A percentile compares a stretch with the other conserved stretches of the same genome.
Evolutionary conservation across 2,329 filamentous ascomycete genomes (phyloP).

Genomic region (Fusarium gaditjirri): DNA sequence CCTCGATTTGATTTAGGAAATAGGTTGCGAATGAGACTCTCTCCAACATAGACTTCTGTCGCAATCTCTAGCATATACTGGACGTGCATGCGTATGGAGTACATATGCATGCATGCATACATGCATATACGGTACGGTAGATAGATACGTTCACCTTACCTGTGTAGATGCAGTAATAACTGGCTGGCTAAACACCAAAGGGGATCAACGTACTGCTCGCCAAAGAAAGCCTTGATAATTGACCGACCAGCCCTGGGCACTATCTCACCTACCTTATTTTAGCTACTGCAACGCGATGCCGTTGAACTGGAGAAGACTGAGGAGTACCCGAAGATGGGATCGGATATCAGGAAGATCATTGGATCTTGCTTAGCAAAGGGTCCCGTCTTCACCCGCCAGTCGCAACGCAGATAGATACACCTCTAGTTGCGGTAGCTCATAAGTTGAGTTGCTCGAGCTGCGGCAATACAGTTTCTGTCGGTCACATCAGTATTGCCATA

Average conservation of each 20-base stretch:
- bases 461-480: constrained; percentile 6
- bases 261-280: background rate
- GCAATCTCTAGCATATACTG: background rate
- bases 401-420: constrained; percentile 17
- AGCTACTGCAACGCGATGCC: background rate
- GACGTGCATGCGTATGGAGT: background rate
- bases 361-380: constrained; percentile 5
- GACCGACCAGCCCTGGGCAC: constrained; percentile 14
- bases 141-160: constrained; percentile 19
- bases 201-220: constrained; percentile 12
- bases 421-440: background rate
- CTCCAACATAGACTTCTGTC: background rate
- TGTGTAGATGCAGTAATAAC: background rate
- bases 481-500: constrained; percentile 16
- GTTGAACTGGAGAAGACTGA: constrained; percentile 17
- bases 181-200: constrained; percentile 9
- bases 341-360: constrained; percentile 18
- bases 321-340: constrained; percentile 14
- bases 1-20: constrained; percentile 15
- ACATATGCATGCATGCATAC: constrained; percentile 17
- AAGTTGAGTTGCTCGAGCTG: constrained; percentile 1
- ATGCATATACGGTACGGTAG: constrained; percentile 26
- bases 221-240: constrained; percentile 19
- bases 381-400: constrained; percentile 27
- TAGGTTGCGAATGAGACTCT: constrained; percentile 2